Evolutionary conservation across 768 basidiomycete genomes (phyloP), one percentile per base, ranked within the genome.

Genomic region (Phylloporus sp.): DNA sequence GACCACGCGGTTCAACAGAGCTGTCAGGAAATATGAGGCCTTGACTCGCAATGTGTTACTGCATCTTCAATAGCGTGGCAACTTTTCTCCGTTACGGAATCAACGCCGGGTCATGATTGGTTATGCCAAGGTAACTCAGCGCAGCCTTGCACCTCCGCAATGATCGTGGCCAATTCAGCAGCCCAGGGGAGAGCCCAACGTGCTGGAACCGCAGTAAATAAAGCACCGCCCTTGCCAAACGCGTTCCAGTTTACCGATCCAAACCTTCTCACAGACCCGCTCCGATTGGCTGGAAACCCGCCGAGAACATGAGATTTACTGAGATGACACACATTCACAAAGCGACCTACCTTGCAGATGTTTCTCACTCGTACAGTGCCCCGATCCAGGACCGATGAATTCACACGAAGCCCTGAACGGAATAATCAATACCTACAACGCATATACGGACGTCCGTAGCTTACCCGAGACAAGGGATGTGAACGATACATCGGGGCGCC

Each of bases 131-230:
- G 46, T 8, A 42, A 56, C 53, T 45, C 46, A 38, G 42, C 34
- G 11, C 44, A 38, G 50, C 40, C 38, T 45, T 38, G 34, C 21
- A 39, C 38, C 27, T 52, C 60, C 54, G 59, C 39, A 33, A 57
- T 63, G 40, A 63, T 42, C 61, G 58, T 46, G 61, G 59, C 35
- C 60, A 42, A 50, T 46, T 43, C 48, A 31, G 27, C 3, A 42
- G 18, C 34, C 15, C 39, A 22, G 8, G 22, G 10, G 23, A 29
- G 40, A 44, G 18, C 20, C 24, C 40, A 50, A 36, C 36, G 9
- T 44, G 39, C 38, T 34, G 22, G 38, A 48, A n/a, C 13, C 17
- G 14, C 23, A 23, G 24, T 9, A 46, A 38, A 54, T 42, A 13
- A 44, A 47, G 38, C 54, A 56, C 52, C 32, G 56, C 50, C 55